These are phyloP conservation scores for Globisporangium recalcitrans DNA, from an alignment of 352 stramenopile species.

Conservation along the genomic window DNA sequence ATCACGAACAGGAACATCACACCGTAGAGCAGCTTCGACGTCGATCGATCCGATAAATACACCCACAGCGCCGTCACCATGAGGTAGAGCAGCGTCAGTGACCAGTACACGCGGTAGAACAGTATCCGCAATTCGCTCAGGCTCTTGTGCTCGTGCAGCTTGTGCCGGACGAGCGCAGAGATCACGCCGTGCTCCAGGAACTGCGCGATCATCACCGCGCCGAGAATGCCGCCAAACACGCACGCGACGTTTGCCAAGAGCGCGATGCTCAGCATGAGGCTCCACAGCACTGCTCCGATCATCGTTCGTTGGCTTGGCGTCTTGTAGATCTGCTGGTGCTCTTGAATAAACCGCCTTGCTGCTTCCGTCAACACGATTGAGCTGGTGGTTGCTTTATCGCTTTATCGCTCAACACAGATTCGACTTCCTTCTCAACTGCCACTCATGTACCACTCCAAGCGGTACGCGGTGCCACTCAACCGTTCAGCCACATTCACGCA, in stretches of 20 bases:
- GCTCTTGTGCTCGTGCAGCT: conserved; percentile 35
- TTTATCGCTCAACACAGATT: not conserved
- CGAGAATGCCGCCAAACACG: conserved; percentile 31
- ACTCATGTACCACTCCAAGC: not conserved
- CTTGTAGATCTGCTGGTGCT: not conserved
- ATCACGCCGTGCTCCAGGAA: conserved; percentile 60
- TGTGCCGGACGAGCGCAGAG: conserved; percentile 41
- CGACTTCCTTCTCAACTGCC: not conserved
- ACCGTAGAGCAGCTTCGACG: conserved; percentile 41
- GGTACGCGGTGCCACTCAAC: not conserved
- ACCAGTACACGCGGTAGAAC: conserved; percentile 72
- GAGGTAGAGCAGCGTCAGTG: conserved; percentile 38
- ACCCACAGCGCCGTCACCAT: conserved; percentile 44
- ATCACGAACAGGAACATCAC: conserved; percentile 43
- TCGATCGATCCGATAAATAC: conserved; percentile 51
- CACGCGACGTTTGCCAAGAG: conserved; percentile 21
- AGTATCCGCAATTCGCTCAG: conserved; percentile 30
- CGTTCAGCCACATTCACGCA: conserved; percentile 1
- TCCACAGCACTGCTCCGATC: conserved; percentile 13
- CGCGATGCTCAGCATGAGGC: conserved; percentile 3
- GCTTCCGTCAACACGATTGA: not conserved
- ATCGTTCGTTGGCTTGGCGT: not conserved
- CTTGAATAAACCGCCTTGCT: not conserved
- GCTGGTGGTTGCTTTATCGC: not conserved
- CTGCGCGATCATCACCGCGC: conserved; percentile 57